Evolutionary conservation across 805 yeast genomes (phyloP).

Genomic region (Pichia rugopelliculosa): DNA sequence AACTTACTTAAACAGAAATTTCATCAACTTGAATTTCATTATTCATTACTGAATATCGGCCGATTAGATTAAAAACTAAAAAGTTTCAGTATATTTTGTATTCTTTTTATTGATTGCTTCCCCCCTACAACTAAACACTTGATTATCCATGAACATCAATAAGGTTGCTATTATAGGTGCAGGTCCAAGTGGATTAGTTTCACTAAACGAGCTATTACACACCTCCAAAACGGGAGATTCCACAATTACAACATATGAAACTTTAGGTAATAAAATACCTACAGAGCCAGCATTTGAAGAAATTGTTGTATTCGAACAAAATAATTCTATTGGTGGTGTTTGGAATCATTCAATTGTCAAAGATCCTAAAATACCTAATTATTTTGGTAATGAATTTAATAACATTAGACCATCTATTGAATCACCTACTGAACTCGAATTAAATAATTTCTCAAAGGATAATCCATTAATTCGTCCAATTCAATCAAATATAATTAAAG

Average conservation of each 20-base stretch:
- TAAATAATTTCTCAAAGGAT: neutral
- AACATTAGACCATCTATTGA: conserved; percentile 8
- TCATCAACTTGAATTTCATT: no score
- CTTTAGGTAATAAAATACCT: conserved; percentile 3
- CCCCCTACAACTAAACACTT: no score
- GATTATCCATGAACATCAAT: conserved; percentile 24
- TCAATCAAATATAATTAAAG: conserved; percentile 16
- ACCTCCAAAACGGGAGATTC: conserved; percentile 23
- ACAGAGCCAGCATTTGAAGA: conserved; percentile 26
- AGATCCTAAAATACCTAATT: conserved; percentile 18
- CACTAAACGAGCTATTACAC: conserved; percentile 26
- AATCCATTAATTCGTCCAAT: conserved; percentile 14
- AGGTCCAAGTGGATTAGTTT: conserved; percentile 33
- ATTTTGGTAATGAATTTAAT: conserved; percentile 12
- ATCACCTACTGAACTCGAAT: conserved; percentile 2
- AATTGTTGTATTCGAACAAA: conserved; percentile 35
- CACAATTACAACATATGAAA: conserved; percentile 11
- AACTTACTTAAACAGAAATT: no score
- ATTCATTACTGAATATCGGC: no score
- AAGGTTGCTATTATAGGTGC: conserved; percentile 29
- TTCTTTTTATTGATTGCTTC: no score
- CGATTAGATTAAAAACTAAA: no score
- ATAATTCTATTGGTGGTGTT: conserved; percentile 33
- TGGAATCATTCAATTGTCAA: conserved; percentile 25
- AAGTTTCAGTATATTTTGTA: no score